phyloP scores from a whole-genome alignment of 106 monocot genomes.

The Xerophyta viscosa region DNA sequence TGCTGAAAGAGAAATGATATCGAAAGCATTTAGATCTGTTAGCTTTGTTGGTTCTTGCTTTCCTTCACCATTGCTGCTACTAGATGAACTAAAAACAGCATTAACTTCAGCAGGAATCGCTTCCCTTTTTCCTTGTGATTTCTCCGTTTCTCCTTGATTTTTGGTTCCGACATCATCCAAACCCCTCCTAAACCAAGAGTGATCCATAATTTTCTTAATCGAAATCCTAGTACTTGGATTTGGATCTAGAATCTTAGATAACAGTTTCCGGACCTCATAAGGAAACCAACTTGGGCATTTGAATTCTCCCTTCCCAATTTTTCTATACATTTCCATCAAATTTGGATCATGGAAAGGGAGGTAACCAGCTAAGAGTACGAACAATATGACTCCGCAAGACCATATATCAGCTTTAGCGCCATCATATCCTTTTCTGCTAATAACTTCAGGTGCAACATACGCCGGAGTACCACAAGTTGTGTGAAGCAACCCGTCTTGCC shows the following conservation, averaged over 20 bases:
- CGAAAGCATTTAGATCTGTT: constrained; percentile 64
- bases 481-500: constrained; percentile 58
- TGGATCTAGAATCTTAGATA: constrained; percentile 46
- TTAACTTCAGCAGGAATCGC: constrained; percentile 7
- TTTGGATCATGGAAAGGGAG: constrained; percentile 59
- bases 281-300: constrained; percentile 56
- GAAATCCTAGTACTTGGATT: constrained; percentile 40
- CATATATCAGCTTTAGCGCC: too few relatives aligned
- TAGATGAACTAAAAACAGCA: constrained; percentile 9
- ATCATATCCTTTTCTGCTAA: too few relatives aligned
- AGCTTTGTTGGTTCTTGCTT: constrained; percentile 25
- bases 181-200: constrained; percentile 43
- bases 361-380: constrained; percentile 51
- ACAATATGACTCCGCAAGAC: too few relatives aligned
- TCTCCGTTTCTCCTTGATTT: neutral
- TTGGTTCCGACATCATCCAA: constrained; percentile 3
- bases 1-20: constrained; percentile 67
- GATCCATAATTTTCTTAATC: constrained; percentile 33
- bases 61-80: neutral
- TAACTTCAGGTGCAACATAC: too few relatives aligned
- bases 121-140: neutral
- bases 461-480: constrained; percentile 68
- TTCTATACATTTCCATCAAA: constrained; percentile 63
- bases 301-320: constrained; percentile 40
- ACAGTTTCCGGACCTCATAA: constrained; percentile 28